Percentiles rank a stretch among this genome's conserved stretches.
Conservation (phyloP, 73 alveolate species). For the Paramecium primaurelia region DNA sequence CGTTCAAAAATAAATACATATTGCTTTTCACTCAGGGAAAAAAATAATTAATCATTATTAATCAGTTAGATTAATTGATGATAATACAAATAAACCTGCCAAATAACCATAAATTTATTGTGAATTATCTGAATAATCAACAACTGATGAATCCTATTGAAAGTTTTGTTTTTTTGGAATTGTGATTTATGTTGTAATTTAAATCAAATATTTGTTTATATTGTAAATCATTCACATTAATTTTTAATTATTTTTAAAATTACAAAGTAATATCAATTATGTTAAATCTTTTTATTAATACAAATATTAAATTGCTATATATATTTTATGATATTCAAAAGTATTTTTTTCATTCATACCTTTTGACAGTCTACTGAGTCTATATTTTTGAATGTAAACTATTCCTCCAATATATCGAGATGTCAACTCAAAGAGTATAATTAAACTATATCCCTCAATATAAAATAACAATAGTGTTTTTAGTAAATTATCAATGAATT, state of each 20-base stretch:
- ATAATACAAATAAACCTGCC: conserved; percentile 64
- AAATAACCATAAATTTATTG: background rate
- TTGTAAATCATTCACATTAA: background rate
- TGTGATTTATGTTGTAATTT: background rate
- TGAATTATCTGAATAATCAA: background rate
- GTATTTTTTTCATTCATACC: no score
- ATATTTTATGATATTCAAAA: no score
- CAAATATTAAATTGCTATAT: no score
- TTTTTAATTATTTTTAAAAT: background rate
- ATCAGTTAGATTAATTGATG: conserved; percentile 77
- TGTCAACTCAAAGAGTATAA: no score
- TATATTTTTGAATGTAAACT: no score
- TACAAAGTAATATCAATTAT: background rate
- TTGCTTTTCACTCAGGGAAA: conserved; percentile 80
- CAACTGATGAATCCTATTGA: conserved; percentile 19
- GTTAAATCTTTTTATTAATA: no score
- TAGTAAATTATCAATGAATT: no score
- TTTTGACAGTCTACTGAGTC: no score
- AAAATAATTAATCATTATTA: conserved; percentile 70
- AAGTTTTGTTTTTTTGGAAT: background rate
- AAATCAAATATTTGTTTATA: background rate
- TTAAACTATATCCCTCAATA: no score
- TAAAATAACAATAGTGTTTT: no score
- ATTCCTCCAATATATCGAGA: no score
- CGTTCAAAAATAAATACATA: conserved; percentile 57